Evolutionary conservation across 495 filamentous ascomycete species (phyloP).

Genomic region (Trichoderma reesei): DNA sequence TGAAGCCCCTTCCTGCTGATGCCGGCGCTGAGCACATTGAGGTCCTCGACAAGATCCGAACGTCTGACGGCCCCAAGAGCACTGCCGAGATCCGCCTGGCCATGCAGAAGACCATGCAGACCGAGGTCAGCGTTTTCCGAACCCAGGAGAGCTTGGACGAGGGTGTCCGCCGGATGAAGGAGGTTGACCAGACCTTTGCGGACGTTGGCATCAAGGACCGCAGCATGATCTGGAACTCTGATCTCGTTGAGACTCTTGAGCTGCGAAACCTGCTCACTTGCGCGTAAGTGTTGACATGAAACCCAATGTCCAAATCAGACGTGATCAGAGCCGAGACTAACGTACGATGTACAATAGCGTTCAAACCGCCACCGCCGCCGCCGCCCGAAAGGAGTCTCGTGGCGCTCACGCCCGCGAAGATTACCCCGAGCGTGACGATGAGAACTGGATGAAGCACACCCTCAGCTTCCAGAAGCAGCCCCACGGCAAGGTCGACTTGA

Average conservation of each 20-base stretch:
- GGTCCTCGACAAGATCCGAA: conserved; percentile 78
- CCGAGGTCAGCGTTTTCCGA: conserved; percentile 93
- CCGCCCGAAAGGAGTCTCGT: conserved; percentile 85
- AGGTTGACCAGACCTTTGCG: conserved; percentile 68
- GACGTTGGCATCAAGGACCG: conserved; percentile 91
- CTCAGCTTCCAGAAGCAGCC: conserved; percentile 86
- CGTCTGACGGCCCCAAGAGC: conserved; percentile 69
- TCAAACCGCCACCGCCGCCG: conserved; percentile 80
- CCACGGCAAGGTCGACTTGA: conserved; percentile 66
- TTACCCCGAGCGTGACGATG: conserved; percentile 84
- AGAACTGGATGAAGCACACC: conserved; percentile 98
- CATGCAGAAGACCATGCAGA: conserved; percentile 98
- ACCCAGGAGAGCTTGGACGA: conserved; percentile 82
- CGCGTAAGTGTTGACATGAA: conserved; percentile 50
- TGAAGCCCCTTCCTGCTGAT: conserved; percentile 66
- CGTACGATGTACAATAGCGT: conserved; percentile 33
- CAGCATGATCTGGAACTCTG: conserved; percentile 99
- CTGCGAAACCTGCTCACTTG: conserved; percentile 88
- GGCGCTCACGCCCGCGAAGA: conserved; percentile 94
- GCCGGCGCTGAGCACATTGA: conserved; percentile 79
- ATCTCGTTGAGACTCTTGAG: conserved; percentile 91
- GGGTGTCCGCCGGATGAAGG: conserved; percentile 68
- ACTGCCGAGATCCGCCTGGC: conserved; percentile 78
- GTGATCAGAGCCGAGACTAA: background rate
- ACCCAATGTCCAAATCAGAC: background rate